phyloP scores from a whole-genome alignment of 306 rosid species.

The Coriaria nepalensis region DNA sequence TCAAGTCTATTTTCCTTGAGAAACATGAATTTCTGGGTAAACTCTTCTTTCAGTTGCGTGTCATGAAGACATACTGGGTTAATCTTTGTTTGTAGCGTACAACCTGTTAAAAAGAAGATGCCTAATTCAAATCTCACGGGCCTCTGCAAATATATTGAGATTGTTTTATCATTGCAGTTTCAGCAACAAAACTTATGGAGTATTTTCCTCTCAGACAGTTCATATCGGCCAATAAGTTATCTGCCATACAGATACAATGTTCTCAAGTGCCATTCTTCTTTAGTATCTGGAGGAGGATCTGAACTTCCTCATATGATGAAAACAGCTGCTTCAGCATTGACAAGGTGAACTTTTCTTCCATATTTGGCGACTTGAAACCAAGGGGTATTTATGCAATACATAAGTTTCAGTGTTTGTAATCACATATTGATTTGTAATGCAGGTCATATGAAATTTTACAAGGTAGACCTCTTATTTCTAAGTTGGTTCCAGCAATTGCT shows the following conservation, averaged over 20 bases:
- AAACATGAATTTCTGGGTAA: not conserved
- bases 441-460: constrained; percentile 53
- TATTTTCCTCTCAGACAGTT: constrained; percentile 18
- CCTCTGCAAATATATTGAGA: constrained; percentile 2
- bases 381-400: not conserved
- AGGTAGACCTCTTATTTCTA: constrained; percentile 41
- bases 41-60: too few relatives aligned
- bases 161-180: constrained; percentile 29
- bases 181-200: constrained; percentile 32
- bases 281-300: constrained; percentile 30
- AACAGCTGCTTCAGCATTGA: constrained; percentile 35
- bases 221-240: constrained; percentile 27
- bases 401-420: not conserved
- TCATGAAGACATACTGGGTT: too few relatives aligned
- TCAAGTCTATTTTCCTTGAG: not conserved
- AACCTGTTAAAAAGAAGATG: not conserved
- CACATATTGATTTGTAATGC: constrained; percentile 19
- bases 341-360: constrained; percentile 33
- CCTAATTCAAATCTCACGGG: constrained; percentile 2
- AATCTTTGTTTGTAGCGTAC: not conserved
- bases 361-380: constrained; percentile 5
- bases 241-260: constrained; percentile 35
- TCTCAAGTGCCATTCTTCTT: constrained; percentile 53
- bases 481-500: constrained; percentile 60
- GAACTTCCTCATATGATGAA: constrained; percentile 30